phyloP scores from a whole-genome alignment of 768 basidiomycete species.

The Mycena filopes region DNA sequence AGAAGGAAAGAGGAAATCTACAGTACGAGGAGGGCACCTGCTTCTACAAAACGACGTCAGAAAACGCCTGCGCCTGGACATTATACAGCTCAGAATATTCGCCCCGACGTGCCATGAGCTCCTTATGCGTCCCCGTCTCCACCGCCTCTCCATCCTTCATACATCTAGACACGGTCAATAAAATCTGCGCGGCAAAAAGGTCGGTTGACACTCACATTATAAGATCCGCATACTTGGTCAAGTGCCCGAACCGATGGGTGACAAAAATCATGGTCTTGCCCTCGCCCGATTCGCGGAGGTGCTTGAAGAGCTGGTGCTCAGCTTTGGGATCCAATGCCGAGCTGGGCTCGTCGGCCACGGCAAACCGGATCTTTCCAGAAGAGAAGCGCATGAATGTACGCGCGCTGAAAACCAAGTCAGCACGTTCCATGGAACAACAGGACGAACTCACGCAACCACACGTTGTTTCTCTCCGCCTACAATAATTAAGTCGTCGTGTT shows the following conservation, averaged over 20 bases:
- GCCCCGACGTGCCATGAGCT: too few relatives aligned
- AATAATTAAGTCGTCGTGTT: too few relatives aligned
- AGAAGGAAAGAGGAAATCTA: too few relatives aligned
- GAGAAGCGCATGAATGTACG: constrained; percentile 28
- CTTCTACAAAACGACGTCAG: too few relatives aligned
- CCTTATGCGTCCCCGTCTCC: too few relatives aligned
- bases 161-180: neutral
- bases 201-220: constrained; percentile 26
- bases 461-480: constrained; percentile 28
- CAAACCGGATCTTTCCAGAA: constrained; percentile 10
- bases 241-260: constrained; percentile 39
- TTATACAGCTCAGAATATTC: too few relatives aligned
- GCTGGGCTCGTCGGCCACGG: constrained; percentile 4
- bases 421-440: neutral
- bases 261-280: constrained; percentile 33
- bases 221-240: constrained; percentile 39
- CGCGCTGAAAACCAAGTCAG: neutral
- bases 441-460: constrained; percentile 21
- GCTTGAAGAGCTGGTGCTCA: constrained; percentile 20
- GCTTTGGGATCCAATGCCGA: constrained; percentile 26
- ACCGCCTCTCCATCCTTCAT: too few relatives aligned
- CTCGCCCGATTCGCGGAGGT: constrained; percentile 3
- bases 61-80: too few relatives aligned
- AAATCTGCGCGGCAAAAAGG: neutral
- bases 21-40: too few relatives aligned